These are phyloP conservation scores for Colletotrichum euphorbiae DNA, from an alignment of 2,329 filamentous ascomycete species.

Conservation along the genomic window DNA sequence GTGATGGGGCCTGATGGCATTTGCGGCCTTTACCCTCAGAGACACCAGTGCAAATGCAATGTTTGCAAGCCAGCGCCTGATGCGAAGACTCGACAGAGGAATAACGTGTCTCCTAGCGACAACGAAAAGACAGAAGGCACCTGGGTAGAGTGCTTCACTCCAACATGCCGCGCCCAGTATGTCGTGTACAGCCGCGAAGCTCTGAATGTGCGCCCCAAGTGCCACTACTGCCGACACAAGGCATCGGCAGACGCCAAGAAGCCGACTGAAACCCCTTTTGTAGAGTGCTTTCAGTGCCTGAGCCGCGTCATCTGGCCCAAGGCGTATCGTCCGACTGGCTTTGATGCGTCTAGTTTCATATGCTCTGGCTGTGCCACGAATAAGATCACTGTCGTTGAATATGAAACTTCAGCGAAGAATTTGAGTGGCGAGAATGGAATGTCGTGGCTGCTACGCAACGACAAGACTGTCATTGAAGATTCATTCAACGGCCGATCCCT, in stretches of 20 bases:
- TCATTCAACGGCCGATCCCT: conserved; percentile 55
- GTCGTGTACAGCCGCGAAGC: conserved; percentile 58
- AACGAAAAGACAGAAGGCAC: conserved; percentile 47
- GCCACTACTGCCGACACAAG: conserved; percentile 59
- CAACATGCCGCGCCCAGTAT: conserved; percentile 60
- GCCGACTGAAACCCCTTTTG: conserved; percentile 49
- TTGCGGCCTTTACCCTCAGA: conserved; percentile 56
- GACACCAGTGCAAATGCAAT: conserved; percentile 41
- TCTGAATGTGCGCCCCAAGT: conserved; percentile 60
- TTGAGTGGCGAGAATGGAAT: conserved; percentile 56
- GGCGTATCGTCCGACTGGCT: conserved; percentile 53
- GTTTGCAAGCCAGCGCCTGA: conserved; percentile 43
- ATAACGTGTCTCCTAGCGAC: conserved; percentile 49
- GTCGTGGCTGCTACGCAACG: conserved; percentile 58
- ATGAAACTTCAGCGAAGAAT: conserved; percentile 51
- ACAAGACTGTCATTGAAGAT: conserved; percentile 48
- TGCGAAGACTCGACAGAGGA: conserved; percentile 41
- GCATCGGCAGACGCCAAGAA: conserved; percentile 2
- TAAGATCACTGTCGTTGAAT: conserved; percentile 50
- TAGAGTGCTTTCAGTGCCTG: conserved; percentile 58
- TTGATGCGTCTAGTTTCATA: conserved; percentile 49
- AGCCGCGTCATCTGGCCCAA: conserved; percentile 61
- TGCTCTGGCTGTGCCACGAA: conserved; percentile 56
- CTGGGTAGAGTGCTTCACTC: conserved; percentile 62
- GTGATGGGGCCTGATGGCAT: conserved; percentile 55